These are phyloP conservation scores for Alisma plantagoaquatica DNA, from an alignment of 106 monocot species.

Conservation along the genomic window DNA sequence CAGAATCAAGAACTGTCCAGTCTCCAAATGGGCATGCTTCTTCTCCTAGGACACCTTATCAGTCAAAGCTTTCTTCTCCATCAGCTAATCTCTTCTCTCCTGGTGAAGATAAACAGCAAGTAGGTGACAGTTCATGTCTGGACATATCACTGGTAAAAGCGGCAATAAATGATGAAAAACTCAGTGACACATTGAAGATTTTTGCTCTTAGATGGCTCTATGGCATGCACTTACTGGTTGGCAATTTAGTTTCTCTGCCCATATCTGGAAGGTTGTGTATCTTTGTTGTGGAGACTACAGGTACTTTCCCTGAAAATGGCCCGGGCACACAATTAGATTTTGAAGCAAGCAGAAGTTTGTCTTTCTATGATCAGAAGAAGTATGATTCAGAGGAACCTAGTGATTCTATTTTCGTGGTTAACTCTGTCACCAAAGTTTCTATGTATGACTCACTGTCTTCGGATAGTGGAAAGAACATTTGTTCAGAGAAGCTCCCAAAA, in stretches of 20 bases:
- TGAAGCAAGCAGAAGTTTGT: slow-evolving; percentile 4
- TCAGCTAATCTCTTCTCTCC: slow-evolving; percentile 2
- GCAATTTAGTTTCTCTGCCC: slow-evolving; percentile 55
- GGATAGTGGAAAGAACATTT: neutral
- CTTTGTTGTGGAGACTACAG: slow-evolving; percentile 38
- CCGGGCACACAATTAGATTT: slow-evolving; percentile 10
- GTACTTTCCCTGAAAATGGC: slow-evolving; percentile 1
- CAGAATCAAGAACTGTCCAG: neutral
- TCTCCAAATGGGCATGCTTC: slow-evolving; percentile 9
- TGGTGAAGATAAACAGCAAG: slow-evolving; percentile 10
- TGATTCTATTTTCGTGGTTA: slow-evolving; percentile 19
- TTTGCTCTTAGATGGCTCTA: slow-evolving; percentile 45
- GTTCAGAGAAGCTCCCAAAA: neutral
- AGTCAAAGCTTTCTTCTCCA: slow-evolving; percentile 22
- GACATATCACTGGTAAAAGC: slow-evolving; percentile 27
- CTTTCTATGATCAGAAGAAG: slow-evolving; percentile 1
- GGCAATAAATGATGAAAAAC: slow-evolving; percentile 49
- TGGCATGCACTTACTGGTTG: slow-evolving; percentile 49
- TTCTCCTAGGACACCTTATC: slow-evolving; percentile 36
- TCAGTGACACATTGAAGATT: slow-evolving; percentile 26
- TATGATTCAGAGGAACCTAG: slow-evolving; percentile 1
- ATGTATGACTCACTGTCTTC: slow-evolving; percentile 19
- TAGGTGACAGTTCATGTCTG: slow-evolving; percentile 1
- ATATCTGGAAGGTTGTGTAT: slow-evolving; percentile 43
- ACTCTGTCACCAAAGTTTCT: slow-evolving; percentile 41